Percentiles rank a stretch among this genome's conserved stretches.
These are phyloP conservation scores for Phaseolus coccineus DNA, from an alignment of 331 rosid species.

Conservation along the genomic window DNA sequence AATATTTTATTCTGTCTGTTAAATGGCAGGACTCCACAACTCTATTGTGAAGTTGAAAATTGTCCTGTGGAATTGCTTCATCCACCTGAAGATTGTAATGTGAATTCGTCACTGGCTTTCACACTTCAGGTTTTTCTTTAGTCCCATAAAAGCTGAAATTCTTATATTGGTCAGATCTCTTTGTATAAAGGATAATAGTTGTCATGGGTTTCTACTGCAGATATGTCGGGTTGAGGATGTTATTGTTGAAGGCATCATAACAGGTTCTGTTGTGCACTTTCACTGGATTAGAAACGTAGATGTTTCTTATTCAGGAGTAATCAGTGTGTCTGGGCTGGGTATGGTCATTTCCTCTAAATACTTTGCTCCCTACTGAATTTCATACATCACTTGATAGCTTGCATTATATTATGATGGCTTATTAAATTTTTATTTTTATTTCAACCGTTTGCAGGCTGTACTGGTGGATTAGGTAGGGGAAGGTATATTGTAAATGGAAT, in stretches of 20 bases:
- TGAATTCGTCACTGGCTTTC: conserved; percentile 92
- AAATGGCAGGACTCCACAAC: conserved; percentile 66
- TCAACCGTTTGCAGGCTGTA: conserved; percentile 74
- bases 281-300: conserved; percentile 81
- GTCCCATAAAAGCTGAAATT: conserved; percentile 49
- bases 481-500: conserved; percentile 64
- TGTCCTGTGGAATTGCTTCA: conserved; percentile 91
- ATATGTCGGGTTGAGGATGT: conserved; percentile 69
- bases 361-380: conserved; percentile 10
- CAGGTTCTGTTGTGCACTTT: conserved; percentile 92
- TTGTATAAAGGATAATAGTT: conserved; percentile 42
- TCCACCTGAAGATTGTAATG: conserved; percentile 97
- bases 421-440: conserved; percentile 32
- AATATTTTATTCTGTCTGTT: conserved; percentile 18
- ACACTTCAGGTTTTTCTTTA: conserved; percentile 74
- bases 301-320: conserved; percentile 66
- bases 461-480: conserved; percentile 89
- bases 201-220: conserved; percentile 51
- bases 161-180: conserved; percentile 48
- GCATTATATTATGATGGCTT: conserved; percentile 34
- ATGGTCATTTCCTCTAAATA: conserved; percentile 46
- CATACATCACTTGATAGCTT: conserved; percentile 31
- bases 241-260: conserved; percentile 71
- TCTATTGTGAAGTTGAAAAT: conserved; percentile 76
- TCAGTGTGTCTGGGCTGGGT: conserved; percentile 94